A percentile compares a stretch with the other conserved stretches of the same genome.
phyloP scores from a whole-genome alignment of 495 filamentous ascomycete genomes.

The Talaromyces wortmannii region DNA sequence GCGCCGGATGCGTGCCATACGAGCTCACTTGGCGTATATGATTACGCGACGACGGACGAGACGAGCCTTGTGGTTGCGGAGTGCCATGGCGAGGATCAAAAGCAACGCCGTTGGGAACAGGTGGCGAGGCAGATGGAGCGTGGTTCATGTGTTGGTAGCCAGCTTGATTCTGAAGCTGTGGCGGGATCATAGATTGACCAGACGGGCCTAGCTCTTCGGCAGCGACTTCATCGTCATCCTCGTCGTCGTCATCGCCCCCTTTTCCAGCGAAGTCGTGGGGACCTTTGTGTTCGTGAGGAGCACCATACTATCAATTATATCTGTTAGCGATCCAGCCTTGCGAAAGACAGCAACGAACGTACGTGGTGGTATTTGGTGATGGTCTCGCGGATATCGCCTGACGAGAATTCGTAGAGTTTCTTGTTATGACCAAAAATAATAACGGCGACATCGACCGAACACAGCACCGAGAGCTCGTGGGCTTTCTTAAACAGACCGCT shows the following conservation, averaged over 20 bases:
- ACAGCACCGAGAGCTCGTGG: conserved; percentile 94
- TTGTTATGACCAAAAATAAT: conserved; percentile 98
- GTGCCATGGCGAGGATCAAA: conserved; percentile 70
- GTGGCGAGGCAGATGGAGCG: conserved; percentile 84
- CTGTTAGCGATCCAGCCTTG: conserved; percentile 6
- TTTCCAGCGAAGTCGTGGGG: conserved; percentile 87
- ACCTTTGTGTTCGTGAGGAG: conserved; percentile 92
- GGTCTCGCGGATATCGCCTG: conserved; percentile 84
- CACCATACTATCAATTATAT: conserved; percentile 63
- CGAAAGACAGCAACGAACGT: conserved; percentile 28
- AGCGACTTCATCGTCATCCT: conserved; percentile 65
- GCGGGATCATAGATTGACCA: conserved; percentile 59
- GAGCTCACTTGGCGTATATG: conserved; percentile 70
- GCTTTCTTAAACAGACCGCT: conserved; percentile 99
- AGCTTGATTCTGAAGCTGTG: conserved; percentile 69
- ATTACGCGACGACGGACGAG: conserved; percentile 77
- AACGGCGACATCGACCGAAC: conserved; percentile 96
- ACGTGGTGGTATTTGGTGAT: conserved; percentile 85
- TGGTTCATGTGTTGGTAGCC: conserved; percentile 75
- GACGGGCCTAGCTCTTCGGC: conserved; percentile 48
- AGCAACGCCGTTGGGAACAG: conserved; percentile 71
- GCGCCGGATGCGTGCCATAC: conserved; percentile 53
- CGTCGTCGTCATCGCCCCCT: conserved; percentile 78
- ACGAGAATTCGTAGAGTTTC: conserved; percentile 97
- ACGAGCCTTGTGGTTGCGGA: conserved; percentile 68